Evolutionary conservation across 2,329 filamentous ascomycete genomes (phyloP).

Genomic region (Colletotrichum simmondsii): DNA sequence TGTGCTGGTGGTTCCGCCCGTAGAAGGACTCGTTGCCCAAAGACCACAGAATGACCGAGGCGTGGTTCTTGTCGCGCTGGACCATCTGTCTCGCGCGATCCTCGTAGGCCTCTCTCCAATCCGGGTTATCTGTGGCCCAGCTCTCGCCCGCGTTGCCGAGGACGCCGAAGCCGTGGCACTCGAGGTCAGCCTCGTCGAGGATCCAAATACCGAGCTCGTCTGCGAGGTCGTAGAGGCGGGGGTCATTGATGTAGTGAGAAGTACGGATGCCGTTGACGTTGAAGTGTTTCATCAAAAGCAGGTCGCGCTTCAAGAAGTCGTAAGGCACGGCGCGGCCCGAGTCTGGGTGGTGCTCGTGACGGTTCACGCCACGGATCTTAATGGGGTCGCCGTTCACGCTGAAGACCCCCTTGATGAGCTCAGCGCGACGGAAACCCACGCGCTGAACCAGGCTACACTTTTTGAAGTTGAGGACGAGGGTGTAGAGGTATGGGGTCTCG

Average conservation of each 20-base stretch:
- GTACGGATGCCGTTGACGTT: constrained; percentile 78
- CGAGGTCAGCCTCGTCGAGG: constrained; percentile 67
- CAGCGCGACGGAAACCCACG: constrained; percentile 72
- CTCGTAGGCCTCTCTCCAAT: constrained; percentile 73
- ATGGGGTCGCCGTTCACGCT: constrained; percentile 73
- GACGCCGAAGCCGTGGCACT: constrained; percentile 62
- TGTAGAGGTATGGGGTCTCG: constrained; percentile 73
- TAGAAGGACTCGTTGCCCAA: constrained; percentile 80
- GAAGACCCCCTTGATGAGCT: constrained; percentile 70
- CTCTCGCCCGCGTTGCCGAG: constrained; percentile 54
- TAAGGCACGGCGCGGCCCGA: constrained; percentile 71
- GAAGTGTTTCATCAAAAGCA: constrained; percentile 74
- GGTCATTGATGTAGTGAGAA: constrained; percentile 74
- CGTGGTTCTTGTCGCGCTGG: constrained; percentile 68
- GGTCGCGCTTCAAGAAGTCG: constrained; percentile 69
- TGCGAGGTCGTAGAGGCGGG: constrained; percentile 68
- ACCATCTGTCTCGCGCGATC: constrained; percentile 75
- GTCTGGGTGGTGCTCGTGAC: constrained; percentile 76
- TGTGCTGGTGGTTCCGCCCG: constrained; percentile 73
- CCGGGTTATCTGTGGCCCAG: constrained; percentile 69
- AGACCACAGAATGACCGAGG: constrained; percentile 77
- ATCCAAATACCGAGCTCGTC: constrained; percentile 74
- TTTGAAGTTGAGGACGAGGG: constrained; percentile 51
- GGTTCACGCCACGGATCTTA: constrained; percentile 75
- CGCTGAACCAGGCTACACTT: constrained; percentile 58